Evolutionary conservation across 495 filamentous ascomycete genomes (phyloP).

Genomic region (Hypoxylon lenormandii): DNA sequence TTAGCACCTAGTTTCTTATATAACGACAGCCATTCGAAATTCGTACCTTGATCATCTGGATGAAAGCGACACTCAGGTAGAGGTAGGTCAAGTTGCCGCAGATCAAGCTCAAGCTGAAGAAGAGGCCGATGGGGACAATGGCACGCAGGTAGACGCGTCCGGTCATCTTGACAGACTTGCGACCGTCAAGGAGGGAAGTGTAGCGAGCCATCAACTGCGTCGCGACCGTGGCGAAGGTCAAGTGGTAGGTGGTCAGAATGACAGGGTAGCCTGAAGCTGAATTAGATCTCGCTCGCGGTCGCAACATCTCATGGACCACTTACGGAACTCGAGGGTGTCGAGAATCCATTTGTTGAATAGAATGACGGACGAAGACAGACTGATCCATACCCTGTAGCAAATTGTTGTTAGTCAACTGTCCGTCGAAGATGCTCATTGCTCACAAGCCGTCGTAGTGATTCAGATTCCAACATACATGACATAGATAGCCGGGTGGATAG

Average conservation of each 20-base stretch:
- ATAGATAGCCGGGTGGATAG: constrained; percentile 87
- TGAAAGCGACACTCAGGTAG: constrained; percentile 92
- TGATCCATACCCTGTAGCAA: constrained; percentile 81
- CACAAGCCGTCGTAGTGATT: constrained; percentile 6
- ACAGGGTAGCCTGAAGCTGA: constrained; percentile 67
- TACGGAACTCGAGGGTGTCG: constrained; percentile 83
- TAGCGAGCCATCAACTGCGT: constrained; percentile 89
- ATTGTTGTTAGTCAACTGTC: constrained; percentile 42
- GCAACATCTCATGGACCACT: constrained; percentile 52
- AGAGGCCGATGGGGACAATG: constrained; percentile 90
- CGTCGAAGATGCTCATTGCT: neutral
- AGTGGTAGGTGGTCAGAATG: constrained; percentile 92
- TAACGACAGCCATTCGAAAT: neutral
- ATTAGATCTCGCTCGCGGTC: constrained; percentile 47
- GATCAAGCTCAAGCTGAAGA: constrained; percentile 94
- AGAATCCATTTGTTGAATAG: constrained; percentile 99
- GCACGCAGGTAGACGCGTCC: constrained; percentile 88
- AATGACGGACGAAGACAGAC: constrained; percentile 90
- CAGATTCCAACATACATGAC: constrained; percentile 74
- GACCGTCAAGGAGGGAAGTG: constrained; percentile 85
- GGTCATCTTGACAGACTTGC: constrained; percentile 93
- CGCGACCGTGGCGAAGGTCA: constrained; percentile 87
- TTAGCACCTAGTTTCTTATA: constrained; percentile 39
- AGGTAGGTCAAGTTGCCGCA: constrained; percentile 94
- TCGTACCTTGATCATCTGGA: constrained; percentile 90